These are phyloP conservation scores for Ajuga chamaepitys DNA, from an alignment of 257 asterid species.

Conservation along the genomic window DNA sequence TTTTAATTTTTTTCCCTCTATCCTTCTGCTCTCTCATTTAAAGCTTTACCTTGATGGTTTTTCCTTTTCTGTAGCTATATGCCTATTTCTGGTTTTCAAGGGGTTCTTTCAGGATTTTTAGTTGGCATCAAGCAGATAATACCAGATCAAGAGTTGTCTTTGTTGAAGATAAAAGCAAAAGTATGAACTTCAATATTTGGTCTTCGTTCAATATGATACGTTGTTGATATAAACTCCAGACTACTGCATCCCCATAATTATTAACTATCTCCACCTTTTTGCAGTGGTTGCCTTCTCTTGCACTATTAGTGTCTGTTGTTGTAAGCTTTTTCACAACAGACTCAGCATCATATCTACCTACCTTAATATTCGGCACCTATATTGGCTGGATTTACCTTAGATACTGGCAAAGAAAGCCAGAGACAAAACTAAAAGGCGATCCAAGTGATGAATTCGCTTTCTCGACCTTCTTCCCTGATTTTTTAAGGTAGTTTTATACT, in stretches of 20 bases:
- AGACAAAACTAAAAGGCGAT: constrained; percentile 75
- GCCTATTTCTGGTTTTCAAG: constrained; percentile 94
- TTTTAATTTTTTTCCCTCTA: background rate
- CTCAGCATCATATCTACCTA: constrained; percentile 68
- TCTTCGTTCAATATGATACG: background rate
- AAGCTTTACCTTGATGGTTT: constrained; percentile 1
- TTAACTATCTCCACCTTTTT: constrained; percentile 14
- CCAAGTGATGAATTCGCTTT: constrained; percentile 92
- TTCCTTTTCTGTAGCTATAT: constrained; percentile 40
- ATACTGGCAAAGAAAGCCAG: constrained; percentile 78
- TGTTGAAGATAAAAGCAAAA: constrained; percentile 67
- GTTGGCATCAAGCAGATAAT: constrained; percentile 86
- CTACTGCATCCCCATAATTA: background rate
- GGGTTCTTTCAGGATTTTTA: constrained; percentile 77
- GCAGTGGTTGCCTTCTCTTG: constrained; percentile 92
- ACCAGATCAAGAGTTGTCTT: constrained; percentile 80
- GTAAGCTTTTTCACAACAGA: constrained; percentile 68
- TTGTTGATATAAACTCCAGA: background rate
- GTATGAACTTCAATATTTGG: constrained; percentile 32
- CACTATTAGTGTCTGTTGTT: constrained; percentile 46
- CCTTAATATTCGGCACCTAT: constrained; percentile 69
- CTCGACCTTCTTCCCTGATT: constrained; percentile 73
- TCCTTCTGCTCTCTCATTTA: background rate
- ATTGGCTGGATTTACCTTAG: constrained; percentile 90
- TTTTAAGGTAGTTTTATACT: constrained; percentile 39